Conservation (phyloP, 2,329 filamentous ascomycete species). For the Exophiala lecanii-corni region DNA sequence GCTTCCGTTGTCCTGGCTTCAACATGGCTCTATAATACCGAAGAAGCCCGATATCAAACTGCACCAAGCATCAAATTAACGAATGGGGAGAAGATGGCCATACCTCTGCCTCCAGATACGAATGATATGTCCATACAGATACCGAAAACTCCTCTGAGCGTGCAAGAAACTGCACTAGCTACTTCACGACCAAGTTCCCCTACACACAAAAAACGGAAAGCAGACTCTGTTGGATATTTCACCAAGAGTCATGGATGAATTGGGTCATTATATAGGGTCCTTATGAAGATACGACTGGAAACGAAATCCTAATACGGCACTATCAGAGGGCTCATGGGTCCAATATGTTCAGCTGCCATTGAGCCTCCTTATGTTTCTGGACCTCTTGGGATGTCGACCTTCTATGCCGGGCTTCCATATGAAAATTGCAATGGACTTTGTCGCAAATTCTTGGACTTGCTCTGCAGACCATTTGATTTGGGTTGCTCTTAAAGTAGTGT, state of each 20-base stretch:
- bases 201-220: constrained; percentile 32
- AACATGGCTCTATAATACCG: constrained; percentile 76
- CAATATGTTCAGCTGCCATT: too few relatives aligned
- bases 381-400: too few relatives aligned
- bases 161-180: constrained; percentile 44
- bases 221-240: constrained; percentile 36
- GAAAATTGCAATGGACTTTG: too few relatives aligned
- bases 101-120: constrained; percentile 44
- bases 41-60: constrained; percentile 47
- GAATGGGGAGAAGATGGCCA: constrained; percentile 69
- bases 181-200: constrained; percentile 50
- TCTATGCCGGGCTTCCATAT: too few relatives aligned
- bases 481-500: too few relatives aligned
- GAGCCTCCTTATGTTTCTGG: too few relatives aligned
- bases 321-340: too few relatives aligned
- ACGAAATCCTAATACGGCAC: too few relatives aligned
- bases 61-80: constrained; percentile 60
- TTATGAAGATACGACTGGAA: too few relatives aligned
- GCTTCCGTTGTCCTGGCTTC: constrained; percentile 73
- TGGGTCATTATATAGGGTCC: too few relatives aligned
- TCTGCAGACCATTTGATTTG: too few relatives aligned
- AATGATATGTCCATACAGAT: constrained; percentile 46
- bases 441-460: too few relatives aligned
- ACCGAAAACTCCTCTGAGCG: constrained; percentile 44
- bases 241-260: constrained; percentile 31